Percentiles rank a stretch among this genome's conserved stretches.
phyloP scores from a whole-genome alignment of 1,284 basidiomycete species.

The Pulveroboletus ridleyi region DNA sequence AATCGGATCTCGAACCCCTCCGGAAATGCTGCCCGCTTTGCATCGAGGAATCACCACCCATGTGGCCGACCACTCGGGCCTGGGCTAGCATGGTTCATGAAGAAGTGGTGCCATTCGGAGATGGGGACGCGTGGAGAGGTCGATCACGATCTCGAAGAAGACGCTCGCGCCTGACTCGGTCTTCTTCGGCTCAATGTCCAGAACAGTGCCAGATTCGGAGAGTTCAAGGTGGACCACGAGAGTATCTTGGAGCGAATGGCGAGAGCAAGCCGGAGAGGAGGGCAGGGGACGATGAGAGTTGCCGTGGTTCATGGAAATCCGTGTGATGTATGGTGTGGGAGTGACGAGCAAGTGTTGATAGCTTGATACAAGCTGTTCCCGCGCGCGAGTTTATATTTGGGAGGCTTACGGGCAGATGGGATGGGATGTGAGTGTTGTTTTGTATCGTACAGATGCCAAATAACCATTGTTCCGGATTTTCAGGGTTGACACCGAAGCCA shows the following conservation, averaged over 20 bases:
- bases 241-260: conserved; percentile 86
- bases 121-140: conserved; percentile 82
- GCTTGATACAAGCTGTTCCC: conserved; percentile 63
- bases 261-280: conserved; percentile 53
- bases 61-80: conserved; percentile 91
- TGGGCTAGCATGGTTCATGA: conserved; percentile 90
- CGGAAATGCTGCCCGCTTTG: conserved; percentile 84
- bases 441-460: background rate
- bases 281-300: conserved; percentile 52
- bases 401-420: conserved; percentile 78
- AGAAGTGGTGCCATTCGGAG: conserved; percentile 87
- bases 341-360: conserved; percentile 80
- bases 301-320: conserved; percentile 88
- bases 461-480: conserved; percentile 3
- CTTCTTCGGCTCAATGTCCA: conserved; percentile 82
- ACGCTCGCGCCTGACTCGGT: conserved; percentile 87
- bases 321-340: conserved; percentile 84
- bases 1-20: conserved; percentile 88
- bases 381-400: conserved; percentile 85
- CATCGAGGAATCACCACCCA: conserved; percentile 94
- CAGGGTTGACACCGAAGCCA: conserved; percentile 66
- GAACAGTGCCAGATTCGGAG: conserved; percentile 83
- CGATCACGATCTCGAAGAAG: conserved; percentile 93
- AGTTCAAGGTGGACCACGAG: conserved; percentile 85
- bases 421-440: conserved; percentile 74